Percentiles rank a stretch among this genome's conserved stretches.
These are phyloP conservation scores for Handroanthus guayacan DNA, from an alignment of 257 asterid species.

Conservation along the genomic window DNA sequence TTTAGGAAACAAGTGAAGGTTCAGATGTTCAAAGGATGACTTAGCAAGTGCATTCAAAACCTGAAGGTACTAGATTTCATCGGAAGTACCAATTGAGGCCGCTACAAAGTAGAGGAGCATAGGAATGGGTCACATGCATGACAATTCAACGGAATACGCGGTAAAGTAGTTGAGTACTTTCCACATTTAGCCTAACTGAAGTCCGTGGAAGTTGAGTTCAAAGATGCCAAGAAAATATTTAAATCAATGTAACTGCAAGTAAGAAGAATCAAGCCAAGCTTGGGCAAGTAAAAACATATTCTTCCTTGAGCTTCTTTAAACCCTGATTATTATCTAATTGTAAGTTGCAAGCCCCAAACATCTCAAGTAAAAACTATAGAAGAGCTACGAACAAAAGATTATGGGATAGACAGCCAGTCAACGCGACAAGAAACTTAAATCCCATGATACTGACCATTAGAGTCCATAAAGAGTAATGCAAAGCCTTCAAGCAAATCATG, in stretches of 20 bases:
- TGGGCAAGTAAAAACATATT: neutral
- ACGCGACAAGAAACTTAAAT: neutral
- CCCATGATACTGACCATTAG: neutral
- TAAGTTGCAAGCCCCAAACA: neutral
- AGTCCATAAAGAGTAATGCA: neutral
- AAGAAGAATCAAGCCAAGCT: slow-evolving; percentile 8
- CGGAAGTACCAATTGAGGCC: too few relatives aligned
- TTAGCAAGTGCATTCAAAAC: too few relatives aligned
- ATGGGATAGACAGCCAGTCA: neutral
- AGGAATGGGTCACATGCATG: too few relatives aligned
- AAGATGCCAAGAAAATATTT: neutral
- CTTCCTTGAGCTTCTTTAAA: neutral
- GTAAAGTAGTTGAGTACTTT: neutral
- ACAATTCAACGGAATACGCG: neutral
- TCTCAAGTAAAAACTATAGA: neutral
- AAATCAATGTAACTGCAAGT: neutral
- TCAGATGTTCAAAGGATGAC: too few relatives aligned
- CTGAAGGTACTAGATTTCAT: too few relatives aligned
- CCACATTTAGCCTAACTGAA: neutral
- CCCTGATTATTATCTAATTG: neutral
- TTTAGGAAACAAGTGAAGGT: too few relatives aligned
- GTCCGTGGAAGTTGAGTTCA: too few relatives aligned
- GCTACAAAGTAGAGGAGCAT: too few relatives aligned
- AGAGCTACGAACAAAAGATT: neutral
- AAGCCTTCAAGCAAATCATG: neutral